Evolutionary conservation across 2,329 filamentous ascomycete genomes (phyloP), one percentile per base, ranked within the genome.

Genomic region (Ophiostoma fasciatum): DNA sequence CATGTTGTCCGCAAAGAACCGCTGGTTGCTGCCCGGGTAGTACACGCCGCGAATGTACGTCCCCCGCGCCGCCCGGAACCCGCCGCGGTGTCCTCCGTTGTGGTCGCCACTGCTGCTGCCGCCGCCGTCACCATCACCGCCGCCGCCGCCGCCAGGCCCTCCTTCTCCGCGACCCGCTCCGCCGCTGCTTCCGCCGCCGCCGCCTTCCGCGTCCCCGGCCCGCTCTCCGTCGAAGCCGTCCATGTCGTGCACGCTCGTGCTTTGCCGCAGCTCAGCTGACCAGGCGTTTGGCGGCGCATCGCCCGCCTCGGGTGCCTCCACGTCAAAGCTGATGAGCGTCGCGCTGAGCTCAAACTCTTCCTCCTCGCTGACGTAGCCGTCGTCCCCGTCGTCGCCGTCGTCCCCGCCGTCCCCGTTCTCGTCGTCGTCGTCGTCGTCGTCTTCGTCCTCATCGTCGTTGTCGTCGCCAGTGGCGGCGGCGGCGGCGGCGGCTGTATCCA

Each of bases 281-380:
- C 71, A 75, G 2, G 68, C 49, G 12, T 66, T 69, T 2, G 63
- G 55, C 2, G 64, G 63, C 3, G 60, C 58, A 32, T 70, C 65
- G 4, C 58, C 61, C 1, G 66, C 57, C 31, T 73, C 69, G 4
- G 62, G 65, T 0, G 69, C 64, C 42, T 75, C 71, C 20, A 74
- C 68, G 38, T 75, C 71, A 38, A 75, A 74, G 43, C 67, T 73
- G 35, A 75, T 73, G 5, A 74, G 53, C 0, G 69, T 72, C 2
- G 68, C 63, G 37, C 63, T 69, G 18, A 73, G 55, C 32, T 64
- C 59, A 32, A 71, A 69, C 12, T 47, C 45, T 26, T 64, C 57
- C 13, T 69, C 69, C 36, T 74, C 70, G 31, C 74, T 71, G 11
- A 61, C 68, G 10, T 57, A 63, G 40, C 66, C 69, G 28, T 71